phyloP scores from a whole-genome alignment of 1,284 basidiomycete species.

The Mixia osmundae region DNA sequence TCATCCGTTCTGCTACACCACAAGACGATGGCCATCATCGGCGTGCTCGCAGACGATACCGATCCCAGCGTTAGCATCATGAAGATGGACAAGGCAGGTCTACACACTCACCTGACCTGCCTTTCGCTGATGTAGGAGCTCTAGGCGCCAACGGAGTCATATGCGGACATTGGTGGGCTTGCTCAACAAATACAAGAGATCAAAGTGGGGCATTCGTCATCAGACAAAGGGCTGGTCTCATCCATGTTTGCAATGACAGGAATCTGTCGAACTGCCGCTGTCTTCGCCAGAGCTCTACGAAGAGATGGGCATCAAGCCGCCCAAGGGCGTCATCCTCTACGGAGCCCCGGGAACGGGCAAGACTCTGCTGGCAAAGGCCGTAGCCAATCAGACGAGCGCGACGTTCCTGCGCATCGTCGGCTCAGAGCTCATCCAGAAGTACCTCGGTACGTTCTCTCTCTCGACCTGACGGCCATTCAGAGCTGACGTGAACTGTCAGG shows the following conservation, averaged over 20 bases:
- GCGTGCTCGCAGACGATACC: constrained; percentile 86
- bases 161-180: constrained; percentile 92
- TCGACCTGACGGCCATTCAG: too few species aligned
- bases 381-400: constrained; percentile 95
- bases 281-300: constrained; percentile 98
- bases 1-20: constrained; percentile 90
- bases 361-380: constrained; percentile 90
- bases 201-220: constrained; percentile 35
- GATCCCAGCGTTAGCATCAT: constrained; percentile 96
- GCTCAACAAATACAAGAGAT: constrained; percentile 97
- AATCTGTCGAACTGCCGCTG: constrained; percentile 92
- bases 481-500: too few species aligned
- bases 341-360: constrained; percentile 98
- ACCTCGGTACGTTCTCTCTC: too few species aligned
- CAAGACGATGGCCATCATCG: constrained; percentile 85
- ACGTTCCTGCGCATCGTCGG: constrained; percentile 96
- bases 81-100: constrained; percentile 46
- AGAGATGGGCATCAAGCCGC: constrained; percentile 98
- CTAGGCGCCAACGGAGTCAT: constrained; percentile 96
- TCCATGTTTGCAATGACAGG: constrained; percentile 27
- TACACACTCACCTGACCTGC: neutral
- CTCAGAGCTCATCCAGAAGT: constrained; percentile 96
- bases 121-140: constrained; percentile 64
- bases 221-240: constrained; percentile 2
- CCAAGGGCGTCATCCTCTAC: constrained; percentile 97